A percentile compares a stretch with the other conserved stretches of the same genome.
phyloP scores from a whole-genome alignment of 1,139 yeast species.

The Geotrichum reessii region DNA sequence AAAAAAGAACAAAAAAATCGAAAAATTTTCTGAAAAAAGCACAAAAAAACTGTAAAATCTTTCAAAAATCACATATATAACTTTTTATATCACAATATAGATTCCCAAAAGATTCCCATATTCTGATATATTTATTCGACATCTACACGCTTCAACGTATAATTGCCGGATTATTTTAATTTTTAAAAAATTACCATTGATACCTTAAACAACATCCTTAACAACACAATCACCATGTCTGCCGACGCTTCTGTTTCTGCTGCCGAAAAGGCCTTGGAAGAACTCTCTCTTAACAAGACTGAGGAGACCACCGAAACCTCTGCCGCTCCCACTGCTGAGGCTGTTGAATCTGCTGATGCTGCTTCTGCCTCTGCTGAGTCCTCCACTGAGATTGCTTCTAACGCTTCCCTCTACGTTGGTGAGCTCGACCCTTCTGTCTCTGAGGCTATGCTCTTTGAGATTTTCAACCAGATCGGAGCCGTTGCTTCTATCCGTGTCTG shows the following conservation, averaged over 20 bases:
- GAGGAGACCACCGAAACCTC: constrained; percentile 22
- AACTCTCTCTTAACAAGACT: constrained; percentile 33
- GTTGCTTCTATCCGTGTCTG: constrained; percentile 97
- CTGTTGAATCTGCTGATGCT: constrained; percentile 28
- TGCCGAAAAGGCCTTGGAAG: constrained; percentile 39
- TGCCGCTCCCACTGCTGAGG: constrained; percentile 25
- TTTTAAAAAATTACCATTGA: background rate
- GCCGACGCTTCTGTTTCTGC: constrained; percentile 39
- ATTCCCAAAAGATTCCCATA: background rate
- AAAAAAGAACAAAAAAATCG: constrained; percentile 22
- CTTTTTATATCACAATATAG: background rate
- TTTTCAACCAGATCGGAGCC: constrained; percentile 92
- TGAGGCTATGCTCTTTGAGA: constrained; percentile 91
- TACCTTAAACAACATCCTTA: background rate
- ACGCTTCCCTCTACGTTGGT: constrained; percentile 94
- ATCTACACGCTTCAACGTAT: background rate
- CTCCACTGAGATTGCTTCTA: constrained; percentile 38
- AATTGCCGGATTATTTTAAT: background rate
- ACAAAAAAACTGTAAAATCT: constrained; percentile 16
- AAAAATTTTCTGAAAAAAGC: constrained; percentile 20
- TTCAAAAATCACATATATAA: constrained; percentile 14
- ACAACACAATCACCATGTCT: constrained; percentile 26
- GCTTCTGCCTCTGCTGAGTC: constrained; percentile 35
- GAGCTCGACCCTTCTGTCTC: constrained; percentile 90
- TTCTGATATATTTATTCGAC: background rate